Conservation (phyloP, 306 rosid genomes). For the Lablab purpureus region DNA sequence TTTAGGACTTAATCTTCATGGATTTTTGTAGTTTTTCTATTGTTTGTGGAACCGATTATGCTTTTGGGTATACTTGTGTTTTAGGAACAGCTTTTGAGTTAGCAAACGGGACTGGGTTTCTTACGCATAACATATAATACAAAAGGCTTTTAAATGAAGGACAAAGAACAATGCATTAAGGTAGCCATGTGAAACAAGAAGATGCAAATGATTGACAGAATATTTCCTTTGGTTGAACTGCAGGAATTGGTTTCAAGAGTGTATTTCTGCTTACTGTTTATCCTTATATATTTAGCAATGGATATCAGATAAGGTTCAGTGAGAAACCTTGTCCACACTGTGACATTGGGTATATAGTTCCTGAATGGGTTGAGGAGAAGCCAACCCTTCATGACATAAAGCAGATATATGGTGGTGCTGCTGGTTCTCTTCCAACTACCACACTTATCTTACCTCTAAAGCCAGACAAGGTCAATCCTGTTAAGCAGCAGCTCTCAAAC, state of each 20-base stretch:
- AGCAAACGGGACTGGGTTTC: not conserved
- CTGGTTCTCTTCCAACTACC: conserved; percentile 63
- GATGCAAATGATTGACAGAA: conserved; percentile 26
- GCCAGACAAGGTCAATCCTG: conserved; percentile 66
- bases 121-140: not conserved
- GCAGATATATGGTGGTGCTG: conserved; percentile 55
- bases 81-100: too few species aligned
- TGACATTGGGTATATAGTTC: conserved; percentile 79
- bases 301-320: conserved; percentile 74
- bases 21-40: too few species aligned
- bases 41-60: too few species aligned
- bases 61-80: too few species aligned
- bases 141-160: not conserved
- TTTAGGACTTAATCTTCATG: too few species aligned
- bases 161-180: not conserved
- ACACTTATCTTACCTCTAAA: conserved; percentile 72
- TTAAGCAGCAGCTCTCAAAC: conserved; percentile 70
- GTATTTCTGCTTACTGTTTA: conserved; percentile 74
- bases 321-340: conserved; percentile 79
- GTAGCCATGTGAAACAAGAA: not conserved
- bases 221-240: conserved; percentile 31
- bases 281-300: conserved; percentile 82
- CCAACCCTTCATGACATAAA: conserved; percentile 58
- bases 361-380: conserved; percentile 84
- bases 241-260: conserved; percentile 97